Evolutionary conservation across 495 filamentous ascomycete genomes (phyloP).

Genomic region (Aspergillus campestris): DNA sequence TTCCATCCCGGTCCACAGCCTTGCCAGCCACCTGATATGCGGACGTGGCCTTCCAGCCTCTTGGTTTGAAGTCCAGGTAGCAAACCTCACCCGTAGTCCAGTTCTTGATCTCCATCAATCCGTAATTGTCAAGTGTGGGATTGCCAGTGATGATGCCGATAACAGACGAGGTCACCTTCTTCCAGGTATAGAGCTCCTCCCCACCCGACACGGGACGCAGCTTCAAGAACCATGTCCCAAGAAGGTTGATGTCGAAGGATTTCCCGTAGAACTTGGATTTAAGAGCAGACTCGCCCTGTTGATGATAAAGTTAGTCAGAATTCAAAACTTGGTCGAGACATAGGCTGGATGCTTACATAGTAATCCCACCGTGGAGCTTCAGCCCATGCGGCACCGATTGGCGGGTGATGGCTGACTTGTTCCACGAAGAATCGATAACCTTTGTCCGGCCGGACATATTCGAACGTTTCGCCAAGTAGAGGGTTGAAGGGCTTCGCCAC

Average conservation of each 20-base stretch:
- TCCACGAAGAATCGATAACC: constrained; percentile 97
- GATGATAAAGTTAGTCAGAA: constrained; percentile 6
- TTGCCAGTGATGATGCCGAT: constrained; percentile 96
- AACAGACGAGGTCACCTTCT: constrained; percentile 97
- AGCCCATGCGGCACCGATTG: constrained; percentile 87
- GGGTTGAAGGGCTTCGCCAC: constrained; percentile 99
- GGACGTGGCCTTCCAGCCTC: constrained; percentile 88
- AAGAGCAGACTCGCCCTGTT: constrained; percentile 80
- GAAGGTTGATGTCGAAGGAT: constrained; percentile 91
- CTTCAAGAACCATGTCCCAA: constrained; percentile 94
- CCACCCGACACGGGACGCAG: constrained; percentile 69
- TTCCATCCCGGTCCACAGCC: constrained; percentile 64
- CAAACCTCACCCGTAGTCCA: constrained; percentile 88
- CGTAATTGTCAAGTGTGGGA: constrained; percentile 97
- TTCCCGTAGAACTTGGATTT: constrained; percentile 97
- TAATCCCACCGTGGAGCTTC: constrained; percentile 95
- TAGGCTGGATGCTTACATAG: constrained; percentile 45
- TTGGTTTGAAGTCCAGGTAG: constrained; percentile 87
- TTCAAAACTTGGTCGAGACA: not conserved
- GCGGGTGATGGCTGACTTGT: constrained; percentile 97
- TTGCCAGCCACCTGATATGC: constrained; percentile 83
- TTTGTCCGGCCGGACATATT: constrained; percentile 91
- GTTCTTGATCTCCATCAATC: constrained; percentile 94
- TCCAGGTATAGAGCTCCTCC: constrained; percentile 96
- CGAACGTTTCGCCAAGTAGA: constrained; percentile 90